A percentile compares a stretch with the other conserved stretches of the same genome.
Evolutionary conservation across 768 basidiomycete species (phyloP).

Genomic region (Tricholoma matsutake): DNA sequence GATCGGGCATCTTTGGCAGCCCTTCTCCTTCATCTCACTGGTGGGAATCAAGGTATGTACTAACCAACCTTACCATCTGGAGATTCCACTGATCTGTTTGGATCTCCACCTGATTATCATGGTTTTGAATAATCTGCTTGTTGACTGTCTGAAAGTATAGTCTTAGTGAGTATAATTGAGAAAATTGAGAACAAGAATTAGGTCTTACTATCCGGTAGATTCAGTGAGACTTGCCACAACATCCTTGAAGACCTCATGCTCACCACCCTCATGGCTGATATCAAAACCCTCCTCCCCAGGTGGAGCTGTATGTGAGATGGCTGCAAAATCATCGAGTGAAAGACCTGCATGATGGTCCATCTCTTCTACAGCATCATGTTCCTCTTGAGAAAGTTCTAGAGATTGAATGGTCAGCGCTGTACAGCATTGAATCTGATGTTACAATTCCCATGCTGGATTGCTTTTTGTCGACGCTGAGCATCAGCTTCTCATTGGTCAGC

Average conservation of each 20-base stretch:
- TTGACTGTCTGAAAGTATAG: not conserved
- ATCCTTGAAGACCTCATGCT: too few species aligned
- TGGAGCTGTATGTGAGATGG: slow-evolving; percentile 2
- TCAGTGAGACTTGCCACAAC: slow-evolving; percentile 2
- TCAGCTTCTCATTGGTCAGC: not conserved
- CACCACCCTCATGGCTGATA: too few species aligned
- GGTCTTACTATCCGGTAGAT: not conserved
- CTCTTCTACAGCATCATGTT: not conserved
- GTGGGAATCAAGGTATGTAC: slow-evolving; percentile 3
- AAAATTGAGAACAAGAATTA: not conserved
- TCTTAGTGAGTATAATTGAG: not conserved
- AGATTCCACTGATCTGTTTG: slow-evolving; percentile 5
- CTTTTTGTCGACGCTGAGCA: too few species aligned
- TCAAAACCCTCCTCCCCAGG: slow-evolving; percentile 12
- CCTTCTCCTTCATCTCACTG: not conserved
- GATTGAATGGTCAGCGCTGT: not conserved
- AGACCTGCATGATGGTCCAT: slow-evolving; percentile 6
- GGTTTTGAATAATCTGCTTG: slow-evolving; percentile 2
- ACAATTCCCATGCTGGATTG: not conserved
- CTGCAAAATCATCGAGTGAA: not conserved
- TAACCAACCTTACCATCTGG: not conserved
- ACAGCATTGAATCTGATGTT: not conserved
- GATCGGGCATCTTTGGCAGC: not conserved
- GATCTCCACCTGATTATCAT: slow-evolving; percentile 2
- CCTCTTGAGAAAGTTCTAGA: not conserved